Evolutionary conservation across 108 stramenopile genomes (phyloP).

Genomic region (Skeletonema menzelii): DNA sequence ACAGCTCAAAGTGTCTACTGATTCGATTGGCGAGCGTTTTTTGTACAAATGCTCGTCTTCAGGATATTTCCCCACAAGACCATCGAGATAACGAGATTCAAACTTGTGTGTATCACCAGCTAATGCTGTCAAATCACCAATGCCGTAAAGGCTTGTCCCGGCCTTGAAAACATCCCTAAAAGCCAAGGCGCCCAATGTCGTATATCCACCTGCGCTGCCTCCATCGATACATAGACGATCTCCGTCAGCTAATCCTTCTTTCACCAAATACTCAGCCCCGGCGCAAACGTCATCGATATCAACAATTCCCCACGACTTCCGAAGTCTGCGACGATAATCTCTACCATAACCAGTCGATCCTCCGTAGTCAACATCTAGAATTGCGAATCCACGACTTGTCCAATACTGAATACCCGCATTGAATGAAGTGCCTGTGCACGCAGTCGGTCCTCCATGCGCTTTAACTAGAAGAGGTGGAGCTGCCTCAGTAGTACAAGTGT

Average conservation of each 20-base stretch:
- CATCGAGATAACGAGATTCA: slow-evolving; percentile 81
- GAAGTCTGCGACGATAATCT: slow-evolving; percentile 68
- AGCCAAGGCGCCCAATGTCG: slow-evolving; percentile 75
- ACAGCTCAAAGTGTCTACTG: slow-evolving; percentile 67
- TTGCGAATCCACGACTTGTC: slow-evolving; percentile 83
- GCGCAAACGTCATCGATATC: slow-evolving; percentile 82
- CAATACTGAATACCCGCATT: slow-evolving; percentile 77
- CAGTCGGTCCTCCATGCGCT: slow-evolving; percentile 84
- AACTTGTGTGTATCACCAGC: slow-evolving; percentile 88
- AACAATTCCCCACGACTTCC: slow-evolving; percentile 71
- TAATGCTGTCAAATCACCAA: slow-evolving; percentile 72
- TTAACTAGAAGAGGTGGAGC: slow-evolving; percentile 81
- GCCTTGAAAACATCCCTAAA: slow-evolving; percentile 77
- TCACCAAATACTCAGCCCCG: slow-evolving; percentile 65
- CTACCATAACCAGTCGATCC: slow-evolving; percentile 81
- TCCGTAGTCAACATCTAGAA: slow-evolving; percentile 87
- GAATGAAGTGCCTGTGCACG: slow-evolving; percentile 68
- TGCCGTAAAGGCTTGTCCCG: slow-evolving; percentile 74
- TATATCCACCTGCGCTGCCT: slow-evolving; percentile 84
- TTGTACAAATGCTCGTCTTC: slow-evolving; percentile 66
- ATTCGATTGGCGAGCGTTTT: slow-evolving; percentile 69
- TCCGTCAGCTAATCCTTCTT: slow-evolving; percentile 60
- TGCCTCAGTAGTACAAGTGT: slow-evolving; percentile 32
- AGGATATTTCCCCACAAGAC: slow-evolving; percentile 72
- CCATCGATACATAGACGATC: slow-evolving; percentile 82